phyloP scores from a whole-genome alignment of 768 basidiomycete species.

The Lactarius tabidus region DNA sequence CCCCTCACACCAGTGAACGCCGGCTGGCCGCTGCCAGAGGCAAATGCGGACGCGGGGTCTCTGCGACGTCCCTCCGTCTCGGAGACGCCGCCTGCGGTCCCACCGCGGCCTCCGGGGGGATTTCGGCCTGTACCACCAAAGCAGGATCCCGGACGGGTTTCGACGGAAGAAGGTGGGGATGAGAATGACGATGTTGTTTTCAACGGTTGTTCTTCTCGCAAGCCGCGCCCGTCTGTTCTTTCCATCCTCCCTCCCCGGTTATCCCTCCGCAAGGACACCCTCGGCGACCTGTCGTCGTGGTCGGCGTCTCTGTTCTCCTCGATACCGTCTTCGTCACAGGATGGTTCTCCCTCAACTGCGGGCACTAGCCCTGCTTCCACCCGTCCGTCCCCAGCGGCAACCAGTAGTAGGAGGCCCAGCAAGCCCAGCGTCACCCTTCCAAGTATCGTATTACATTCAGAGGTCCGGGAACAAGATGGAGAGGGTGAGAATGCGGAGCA shows the following conservation, averaged over 20 bases:
- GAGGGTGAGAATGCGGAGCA: background rate
- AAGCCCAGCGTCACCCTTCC: conserved; percentile 16
- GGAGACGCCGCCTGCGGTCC: background rate
- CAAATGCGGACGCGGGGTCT: background rate
- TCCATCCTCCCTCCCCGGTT: conserved; percentile 25
- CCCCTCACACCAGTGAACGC: conserved; percentile 7
- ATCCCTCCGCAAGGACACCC: conserved; percentile 23
- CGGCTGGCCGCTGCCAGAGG: background rate
- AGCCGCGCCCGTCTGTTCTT: conserved; percentile 10
- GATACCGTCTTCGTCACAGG: conserved; percentile 17
- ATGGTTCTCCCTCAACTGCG: conserved; percentile 2
- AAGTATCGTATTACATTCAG: conserved; percentile 13
- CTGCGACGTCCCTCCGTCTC: background rate
- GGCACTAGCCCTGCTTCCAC: background rate
- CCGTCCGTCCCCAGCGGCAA: background rate
- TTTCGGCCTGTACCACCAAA: background rate
- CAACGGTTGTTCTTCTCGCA: background rate
- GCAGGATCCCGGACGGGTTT: background rate
- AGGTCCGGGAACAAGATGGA: conserved; percentile 9
- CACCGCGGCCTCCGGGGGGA: background rate
- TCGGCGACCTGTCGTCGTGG: conserved; percentile 26
- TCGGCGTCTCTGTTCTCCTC: conserved; percentile 26
- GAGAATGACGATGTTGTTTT: background rate
- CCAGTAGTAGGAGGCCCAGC: background rate
- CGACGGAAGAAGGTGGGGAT: background rate